phyloP scores from a whole-genome alignment of 2,329 filamentous ascomycete species.

The Penicillium sp. region DNA sequence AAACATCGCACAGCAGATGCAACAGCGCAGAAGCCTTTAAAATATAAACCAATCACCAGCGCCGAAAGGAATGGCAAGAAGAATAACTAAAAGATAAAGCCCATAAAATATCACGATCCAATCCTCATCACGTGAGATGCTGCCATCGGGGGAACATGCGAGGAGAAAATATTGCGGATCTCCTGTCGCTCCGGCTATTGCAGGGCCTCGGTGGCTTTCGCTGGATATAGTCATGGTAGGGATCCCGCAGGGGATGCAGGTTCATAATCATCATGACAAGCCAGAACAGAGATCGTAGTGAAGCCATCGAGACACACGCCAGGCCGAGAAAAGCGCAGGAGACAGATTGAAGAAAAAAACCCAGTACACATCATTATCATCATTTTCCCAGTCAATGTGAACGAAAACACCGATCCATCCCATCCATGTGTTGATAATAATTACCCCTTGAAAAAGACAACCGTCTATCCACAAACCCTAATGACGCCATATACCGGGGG shows the following conservation, averaged over 20 bases:
- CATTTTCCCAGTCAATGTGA: conserved; percentile 28
- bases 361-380: conserved; percentile 33
- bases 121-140: conserved; percentile 22
- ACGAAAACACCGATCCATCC: conserved; percentile 30
- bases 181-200: background rate
- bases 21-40: conserved; percentile 30
- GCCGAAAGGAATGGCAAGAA: conserved; percentile 31
- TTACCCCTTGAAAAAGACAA: conserved; percentile 24
- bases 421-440: conserved; percentile 25
- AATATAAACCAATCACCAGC: conserved; percentile 31
- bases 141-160: conserved; percentile 14
- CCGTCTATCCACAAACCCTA: conserved; percentile 34
- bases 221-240: background rate
- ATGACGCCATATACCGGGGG: conserved; percentile 27
- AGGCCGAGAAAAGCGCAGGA: background rate
- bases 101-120: conserved; percentile 25
- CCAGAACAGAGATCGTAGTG: conserved; percentile 5
- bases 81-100: conserved; percentile 31
- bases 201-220: background rate
- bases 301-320: conserved; percentile 9
- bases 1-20: conserved; percentile 28
- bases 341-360: conserved; percentile 24
- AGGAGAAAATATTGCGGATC: background rate
- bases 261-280: conserved; percentile 11
- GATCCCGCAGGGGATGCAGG: background rate